These are phyloP conservation scores for Amaranthus tricolor DNA, from an alignment of 179 eudicot species.

Conservation along the genomic window DNA sequence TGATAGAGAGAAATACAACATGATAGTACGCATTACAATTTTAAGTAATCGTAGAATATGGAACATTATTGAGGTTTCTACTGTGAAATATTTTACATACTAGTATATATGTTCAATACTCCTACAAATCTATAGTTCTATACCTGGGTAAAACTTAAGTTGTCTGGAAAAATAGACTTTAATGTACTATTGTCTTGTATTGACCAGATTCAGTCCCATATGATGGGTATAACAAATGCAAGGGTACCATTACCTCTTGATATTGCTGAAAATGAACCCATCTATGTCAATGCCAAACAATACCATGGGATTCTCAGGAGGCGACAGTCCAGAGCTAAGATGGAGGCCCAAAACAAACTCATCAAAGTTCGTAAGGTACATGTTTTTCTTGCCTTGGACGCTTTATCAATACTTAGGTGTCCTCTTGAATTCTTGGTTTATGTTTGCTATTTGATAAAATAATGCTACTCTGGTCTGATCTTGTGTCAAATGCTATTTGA, in stretches of 20 bases:
- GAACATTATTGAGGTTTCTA: too few relatives aligned
- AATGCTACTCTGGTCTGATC: not conserved
- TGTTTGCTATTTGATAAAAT: not conserved
- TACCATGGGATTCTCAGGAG: conserved; percentile 77
- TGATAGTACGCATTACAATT: too few relatives aligned
- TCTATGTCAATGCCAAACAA: conserved; percentile 73
- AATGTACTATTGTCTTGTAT: not conserved
- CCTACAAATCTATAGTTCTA: not conserved
- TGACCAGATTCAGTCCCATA: conserved; percentile 46
- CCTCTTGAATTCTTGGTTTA: not conserved
- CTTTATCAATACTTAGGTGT: not conserved
- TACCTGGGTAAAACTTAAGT: too few relatives aligned
- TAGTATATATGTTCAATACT: not conserved
- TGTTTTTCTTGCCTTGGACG: not conserved
- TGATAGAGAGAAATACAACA: too few relatives aligned
- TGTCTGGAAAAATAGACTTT: too few relatives aligned
- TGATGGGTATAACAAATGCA: conserved; percentile 47
- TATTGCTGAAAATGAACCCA: conserved; percentile 67
- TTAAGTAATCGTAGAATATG: too few relatives aligned
- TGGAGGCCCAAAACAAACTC: conserved; percentile 82
- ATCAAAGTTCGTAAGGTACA: conserved; percentile 60
- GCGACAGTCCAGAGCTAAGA: conserved; percentile 71
- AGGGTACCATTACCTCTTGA: conserved; percentile 72
- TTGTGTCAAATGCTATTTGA: not conserved
- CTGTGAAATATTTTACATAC: not conserved